Evolutionary conservation across 345 rosid genomes (phyloP), one percentile per base, ranked within the genome.

Genomic region (Lepidium aucheri): DNA sequence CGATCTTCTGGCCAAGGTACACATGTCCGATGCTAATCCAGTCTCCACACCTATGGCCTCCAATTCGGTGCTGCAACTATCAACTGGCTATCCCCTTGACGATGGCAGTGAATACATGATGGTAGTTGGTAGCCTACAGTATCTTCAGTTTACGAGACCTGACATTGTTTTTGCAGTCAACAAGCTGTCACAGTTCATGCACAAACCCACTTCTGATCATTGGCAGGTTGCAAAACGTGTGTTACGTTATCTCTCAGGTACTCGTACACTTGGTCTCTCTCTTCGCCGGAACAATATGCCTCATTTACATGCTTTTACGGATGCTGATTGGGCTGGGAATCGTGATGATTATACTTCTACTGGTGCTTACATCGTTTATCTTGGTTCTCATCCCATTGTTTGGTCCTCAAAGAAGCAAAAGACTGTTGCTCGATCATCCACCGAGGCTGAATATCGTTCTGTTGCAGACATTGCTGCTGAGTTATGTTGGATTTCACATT

Each of bases 31-130:
- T 12, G 42, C 14, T 0, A 39, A 39, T 12, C 14, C 42, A 0
- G 14, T 39, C 2, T 12, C 42, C 2, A 39, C 42, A 11, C 42
- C 42, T 0, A 39, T 39, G 15, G 42, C 15, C 0, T 1, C 42
- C n/a, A 13, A 39, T 2, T 1, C 14, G 5, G 6, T 15, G 3
- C 15, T 39, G 4, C 7, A 11, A 4, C 42, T 39, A 7, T 4
- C 42, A 0, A 39, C 15, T 0, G 2, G 42, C 4, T 2, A 0
- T 0, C 12, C 2, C 0, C 14, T 39, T 0, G 1, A 0, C 4
- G 42, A 12, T 4, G 15, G 42, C 0, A 12, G 2, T 1, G 15
- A 39, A 39, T 39, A 39, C n/a, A 5, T 2, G 1, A 12, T 0
- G 0, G 0, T 12, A 0, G 0, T 39, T 3, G 42, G 42, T 7